Percentiles rank a stretch among this genome's conserved stretches.
Conservation (phyloP, 441 rosid genomes). For the Hura crepitans region DNA sequence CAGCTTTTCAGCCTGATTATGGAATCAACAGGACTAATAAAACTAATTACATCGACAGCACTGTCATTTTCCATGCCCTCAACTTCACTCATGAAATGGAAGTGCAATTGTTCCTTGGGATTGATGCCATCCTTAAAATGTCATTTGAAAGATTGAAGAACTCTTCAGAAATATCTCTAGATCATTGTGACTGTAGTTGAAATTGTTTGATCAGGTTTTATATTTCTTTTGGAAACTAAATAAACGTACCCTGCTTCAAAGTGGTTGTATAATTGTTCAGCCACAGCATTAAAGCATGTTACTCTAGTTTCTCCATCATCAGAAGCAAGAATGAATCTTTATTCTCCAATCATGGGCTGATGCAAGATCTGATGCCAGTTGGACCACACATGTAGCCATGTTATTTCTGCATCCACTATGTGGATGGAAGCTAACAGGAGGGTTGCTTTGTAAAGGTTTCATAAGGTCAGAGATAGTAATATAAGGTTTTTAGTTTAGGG, state of each 20-base stretch:
- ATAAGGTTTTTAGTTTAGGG: no score
- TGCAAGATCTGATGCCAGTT: no score
- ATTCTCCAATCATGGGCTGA: no score
- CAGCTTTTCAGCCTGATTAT: conserved; percentile 76
- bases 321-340: conserved; percentile 46
- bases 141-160: conserved; percentile 51
- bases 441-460: no score
- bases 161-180: conserved; percentile 58
- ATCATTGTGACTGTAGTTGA: conserved; percentile 69
- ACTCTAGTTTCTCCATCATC: conserved; percentile 82
- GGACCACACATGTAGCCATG: no score
- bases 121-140: conserved; percentile 65
- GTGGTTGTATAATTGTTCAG: conserved; percentile 63
- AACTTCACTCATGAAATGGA: conserved; percentile 53
- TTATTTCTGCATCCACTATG: no score
- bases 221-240: conserved; percentile 28
- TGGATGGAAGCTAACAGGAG: no score
- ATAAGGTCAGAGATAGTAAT: no score
- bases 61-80: conserved; percentile 62
- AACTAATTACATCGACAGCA: conserved; percentile 60
- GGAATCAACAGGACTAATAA: conserved; percentile 46
- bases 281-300: conserved; percentile 80
- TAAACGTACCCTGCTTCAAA: conserved; percentile 57
- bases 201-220: conserved; percentile 66
- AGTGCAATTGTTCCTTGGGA: conserved; percentile 71